phyloP scores from a whole-genome alignment of 2,329 filamentous ascomycete species.

The Nemania bipapillata region DNA sequence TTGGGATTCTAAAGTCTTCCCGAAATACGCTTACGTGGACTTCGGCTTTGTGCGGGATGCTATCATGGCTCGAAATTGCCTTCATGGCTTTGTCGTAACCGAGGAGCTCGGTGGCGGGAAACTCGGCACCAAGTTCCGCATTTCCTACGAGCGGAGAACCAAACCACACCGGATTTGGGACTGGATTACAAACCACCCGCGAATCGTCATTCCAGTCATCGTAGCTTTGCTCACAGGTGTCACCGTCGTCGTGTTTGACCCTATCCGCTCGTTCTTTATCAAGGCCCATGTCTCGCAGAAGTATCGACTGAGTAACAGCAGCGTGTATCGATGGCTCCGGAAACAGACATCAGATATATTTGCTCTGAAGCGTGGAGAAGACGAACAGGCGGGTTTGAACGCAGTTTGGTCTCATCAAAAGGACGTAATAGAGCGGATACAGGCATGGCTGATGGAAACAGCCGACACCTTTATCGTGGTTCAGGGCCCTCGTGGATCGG shows the following conservation, averaged over 20 bases:
- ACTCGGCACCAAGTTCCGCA: slow-evolving; percentile 77
- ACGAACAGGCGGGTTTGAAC: slow-evolving; percentile 75
- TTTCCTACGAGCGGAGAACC: slow-evolving; percentile 83
- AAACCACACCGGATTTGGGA: slow-evolving; percentile 84
- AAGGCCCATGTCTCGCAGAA: slow-evolving; percentile 84
- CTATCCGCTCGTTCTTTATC: slow-evolving; percentile 92
- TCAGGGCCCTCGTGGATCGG: slow-evolving; percentile 89
- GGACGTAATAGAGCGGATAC: slow-evolving; percentile 81
- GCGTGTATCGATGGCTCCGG: slow-evolving; percentile 82
- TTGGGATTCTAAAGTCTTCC: slow-evolving; percentile 84
- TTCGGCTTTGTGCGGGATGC: slow-evolving; percentile 79
- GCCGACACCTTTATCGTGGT: slow-evolving; percentile 93
- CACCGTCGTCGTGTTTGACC: slow-evolving; percentile 91
- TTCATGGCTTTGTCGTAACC: slow-evolving; percentile 82
- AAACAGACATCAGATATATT: slow-evolving; percentile 75
- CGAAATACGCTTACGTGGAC: slow-evolving; percentile 81
- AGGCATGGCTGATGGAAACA: slow-evolving; percentile 86
- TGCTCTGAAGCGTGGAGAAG: slow-evolving; percentile 65
- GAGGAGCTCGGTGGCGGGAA: slow-evolving; percentile 79
- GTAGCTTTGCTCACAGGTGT: slow-evolving; percentile 83
- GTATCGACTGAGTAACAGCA: slow-evolving; percentile 78
- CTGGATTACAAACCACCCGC: slow-evolving; percentile 86
- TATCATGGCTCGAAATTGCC: slow-evolving; percentile 89
- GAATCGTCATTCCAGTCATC: slow-evolving; percentile 84
- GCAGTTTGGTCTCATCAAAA: slow-evolving; percentile 90